Conservation (phyloP, 495 filamentous ascomycete genomes). For the Talaromyces ruber region DNA sequence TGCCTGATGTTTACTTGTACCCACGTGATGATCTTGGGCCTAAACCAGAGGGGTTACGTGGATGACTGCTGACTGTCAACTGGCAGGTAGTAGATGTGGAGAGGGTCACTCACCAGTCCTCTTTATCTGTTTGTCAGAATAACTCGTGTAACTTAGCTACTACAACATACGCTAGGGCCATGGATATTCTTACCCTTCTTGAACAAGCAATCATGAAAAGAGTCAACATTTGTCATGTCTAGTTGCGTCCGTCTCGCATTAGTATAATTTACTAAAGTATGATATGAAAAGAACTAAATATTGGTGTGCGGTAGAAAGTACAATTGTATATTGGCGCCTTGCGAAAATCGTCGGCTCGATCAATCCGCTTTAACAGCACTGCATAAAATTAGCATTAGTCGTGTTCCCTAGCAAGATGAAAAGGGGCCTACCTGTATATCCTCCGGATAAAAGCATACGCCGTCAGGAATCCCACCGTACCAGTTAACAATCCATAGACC, state of each 20-base stretch:
- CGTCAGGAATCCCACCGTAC: slow-evolving; percentile 82
- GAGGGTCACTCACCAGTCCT: neutral
- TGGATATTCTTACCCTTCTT: neutral
- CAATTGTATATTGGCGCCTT: neutral
- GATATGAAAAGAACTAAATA: neutral
- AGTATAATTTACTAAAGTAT: neutral
- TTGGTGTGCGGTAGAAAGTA: neutral
- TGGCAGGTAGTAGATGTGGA: too few relatives aligned
- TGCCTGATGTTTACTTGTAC: neutral
- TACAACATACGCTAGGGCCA: neutral
- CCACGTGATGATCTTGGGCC: neutral
- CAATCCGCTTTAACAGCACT: slow-evolving; percentile 38
- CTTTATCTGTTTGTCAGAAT: neutral
- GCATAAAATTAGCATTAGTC: neutral
- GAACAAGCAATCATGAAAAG: neutral
- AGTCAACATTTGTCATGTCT: neutral
- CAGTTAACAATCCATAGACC: slow-evolving; percentile 76
- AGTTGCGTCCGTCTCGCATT: neutral
- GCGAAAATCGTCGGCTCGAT: neutral
- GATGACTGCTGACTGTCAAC: too few relatives aligned
- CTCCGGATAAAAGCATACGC: slow-evolving; percentile 83
- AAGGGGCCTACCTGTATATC: slow-evolving; percentile 62
- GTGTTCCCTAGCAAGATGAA: neutral
- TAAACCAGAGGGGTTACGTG: neutral
- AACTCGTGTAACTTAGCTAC: too few relatives aligned